Evolutionary conservation across 306 rosid genomes (phyloP).

Genomic region (Acmispon strigosus): DNA sequence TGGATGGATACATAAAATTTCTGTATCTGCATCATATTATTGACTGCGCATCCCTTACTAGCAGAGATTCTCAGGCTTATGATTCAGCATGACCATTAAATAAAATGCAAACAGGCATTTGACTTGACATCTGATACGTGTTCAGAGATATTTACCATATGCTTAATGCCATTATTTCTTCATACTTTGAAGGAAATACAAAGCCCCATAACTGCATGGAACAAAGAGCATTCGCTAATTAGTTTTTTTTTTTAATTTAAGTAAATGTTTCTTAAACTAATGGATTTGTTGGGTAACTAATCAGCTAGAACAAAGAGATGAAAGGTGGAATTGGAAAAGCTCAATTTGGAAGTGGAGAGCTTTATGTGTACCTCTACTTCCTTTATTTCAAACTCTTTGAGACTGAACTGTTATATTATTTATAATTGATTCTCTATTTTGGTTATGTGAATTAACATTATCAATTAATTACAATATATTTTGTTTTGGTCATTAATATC

Average conservation of each 20-base stretch:
- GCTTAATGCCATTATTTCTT: constrained; percentile 71
- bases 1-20: not conserved
- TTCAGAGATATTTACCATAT: constrained; percentile 45
- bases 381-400: constrained; percentile 82
- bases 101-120: constrained; percentile 16
- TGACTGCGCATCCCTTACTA: constrained; percentile 11
- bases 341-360: not conserved
- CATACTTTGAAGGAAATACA: constrained; percentile 71
- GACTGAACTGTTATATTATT: too few relatives aligned
- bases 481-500: too few relatives aligned
- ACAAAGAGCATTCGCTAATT: not conserved
- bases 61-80: not conserved
- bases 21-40: not conserved
- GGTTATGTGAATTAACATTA: too few relatives aligned
- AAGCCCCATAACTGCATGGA: constrained; percentile 90
- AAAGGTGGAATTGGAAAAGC: not conserved
- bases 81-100: too few relatives aligned
- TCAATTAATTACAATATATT: too few relatives aligned
- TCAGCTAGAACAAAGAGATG: constrained; percentile 5
- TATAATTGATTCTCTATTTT: too few relatives aligned
- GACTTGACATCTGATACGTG: not conserved
- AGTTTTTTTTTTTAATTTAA: not conserved
- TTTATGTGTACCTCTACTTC: constrained; percentile 68
- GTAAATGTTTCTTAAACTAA: not conserved
- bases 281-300: not conserved